Evolutionary conservation across 2,329 filamentous ascomycete genomes (phyloP), one percentile per base, ranked within the genome.

Genomic region (Akanthomyces uredinophilus): DNA sequence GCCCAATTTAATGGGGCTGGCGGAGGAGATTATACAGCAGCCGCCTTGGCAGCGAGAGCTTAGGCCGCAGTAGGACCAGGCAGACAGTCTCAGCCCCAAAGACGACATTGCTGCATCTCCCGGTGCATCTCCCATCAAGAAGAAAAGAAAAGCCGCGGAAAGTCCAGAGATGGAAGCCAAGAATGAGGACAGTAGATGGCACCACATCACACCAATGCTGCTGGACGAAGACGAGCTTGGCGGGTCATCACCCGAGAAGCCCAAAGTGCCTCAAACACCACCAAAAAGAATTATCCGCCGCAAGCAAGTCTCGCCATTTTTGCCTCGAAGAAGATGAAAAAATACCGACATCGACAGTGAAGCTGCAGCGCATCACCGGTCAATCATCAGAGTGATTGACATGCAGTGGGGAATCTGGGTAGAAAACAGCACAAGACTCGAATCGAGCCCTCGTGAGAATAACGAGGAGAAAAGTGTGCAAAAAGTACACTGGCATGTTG

Each of bases 1-100:
- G 35, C n/a, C 11, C 4, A 49, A 63, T 32, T 22, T 63, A 27
- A 63, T 63, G 61, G 61, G 61, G 32, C 18, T 60, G 22, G 56
- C 61, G 7, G 27, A 27, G 37, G 47, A 53, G 13, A 59, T 53
- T 10, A 59, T 63, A 8, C 22, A 24, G 8, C n/a, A 63, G n/a
- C 29, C 22, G 27, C 41, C 41, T 16, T 4, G 20, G 35, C 37
- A 37, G 27, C 14, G 41, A 37, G 39, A 46, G 46, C 13, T 14
- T 8, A 22, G 3, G 35, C 39, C 29, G n/a, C 37, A 22, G 22
- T 59, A 63, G 61, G 47, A 54, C 22, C n/a, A 16, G 35, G 60
- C 29, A 50, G 39, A 50, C 37, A 44, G n/a, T 11, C 37, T 43
- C 27, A 3, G 22, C 3, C 37, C 37, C n/a, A 24, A 52, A 10